phyloP scores from a whole-genome alignment of 2,329 filamentous ascomycete species.

The Colletotrichum camelliae region DNA sequence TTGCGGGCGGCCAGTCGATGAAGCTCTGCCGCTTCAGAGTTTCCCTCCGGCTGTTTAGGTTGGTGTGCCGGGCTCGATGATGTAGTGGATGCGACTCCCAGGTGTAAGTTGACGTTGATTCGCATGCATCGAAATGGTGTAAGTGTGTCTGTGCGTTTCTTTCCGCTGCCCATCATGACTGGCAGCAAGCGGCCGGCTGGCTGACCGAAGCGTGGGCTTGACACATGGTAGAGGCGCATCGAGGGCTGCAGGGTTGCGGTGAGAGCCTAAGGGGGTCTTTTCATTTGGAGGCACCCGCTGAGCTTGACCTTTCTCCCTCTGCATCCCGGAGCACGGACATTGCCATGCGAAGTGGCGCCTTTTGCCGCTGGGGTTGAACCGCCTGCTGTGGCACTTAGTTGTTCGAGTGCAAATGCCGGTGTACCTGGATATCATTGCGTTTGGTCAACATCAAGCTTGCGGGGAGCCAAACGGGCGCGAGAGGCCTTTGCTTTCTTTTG shows the following conservation, averaged over 20 bases:
- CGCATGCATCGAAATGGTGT: background rate
- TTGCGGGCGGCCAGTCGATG: background rate
- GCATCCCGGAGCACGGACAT: background rate
- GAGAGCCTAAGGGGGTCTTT: background rate
- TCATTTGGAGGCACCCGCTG: background rate
- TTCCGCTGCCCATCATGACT: background rate
- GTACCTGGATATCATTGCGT: background rate
- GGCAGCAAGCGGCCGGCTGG: background rate
- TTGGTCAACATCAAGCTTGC: background rate
- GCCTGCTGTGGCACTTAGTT: background rate
- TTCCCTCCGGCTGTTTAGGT: background rate
- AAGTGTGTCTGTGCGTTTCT: slow-evolving; percentile 14
- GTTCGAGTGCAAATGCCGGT: background rate
- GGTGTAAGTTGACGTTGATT: slow-evolving; percentile 2
- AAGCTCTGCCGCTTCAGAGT: background rate
- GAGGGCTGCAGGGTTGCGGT: slow-evolving; percentile 11
- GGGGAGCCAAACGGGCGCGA: background rate
- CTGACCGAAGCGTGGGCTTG: slow-evolving; percentile 1
- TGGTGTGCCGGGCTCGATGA: background rate
- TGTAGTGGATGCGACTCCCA: background rate
- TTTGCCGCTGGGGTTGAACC: background rate
- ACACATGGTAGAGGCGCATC: slow-evolving; percentile 13
- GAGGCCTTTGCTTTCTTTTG: background rate
- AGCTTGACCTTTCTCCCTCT: background rate
- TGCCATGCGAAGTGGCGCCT: background rate